These are phyloP conservation scores for Batrachochytrium dendrobatidis DNA, from an alignment of 371 early-diverging fungal species.

Conservation along the genomic window DNA sequence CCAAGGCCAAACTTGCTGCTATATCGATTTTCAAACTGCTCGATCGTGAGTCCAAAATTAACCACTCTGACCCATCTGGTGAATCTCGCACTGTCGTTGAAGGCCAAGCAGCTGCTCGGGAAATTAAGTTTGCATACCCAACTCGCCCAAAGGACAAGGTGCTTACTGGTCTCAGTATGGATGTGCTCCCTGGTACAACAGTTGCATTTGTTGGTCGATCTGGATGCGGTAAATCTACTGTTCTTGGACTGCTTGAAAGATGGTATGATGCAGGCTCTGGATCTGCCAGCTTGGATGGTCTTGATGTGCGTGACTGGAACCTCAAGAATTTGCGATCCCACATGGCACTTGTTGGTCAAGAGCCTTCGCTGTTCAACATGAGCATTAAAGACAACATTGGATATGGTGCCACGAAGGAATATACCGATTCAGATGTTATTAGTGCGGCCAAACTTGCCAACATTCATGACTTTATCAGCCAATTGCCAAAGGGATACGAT, in stretches of 20 bases:
- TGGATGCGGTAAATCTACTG: conserved; percentile 84
- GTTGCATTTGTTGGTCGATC: conserved; percentile 51
- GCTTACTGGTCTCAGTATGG: conserved; percentile 9
- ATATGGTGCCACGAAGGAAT: conserved; percentile 17
- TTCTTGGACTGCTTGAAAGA: conserved; percentile 67
- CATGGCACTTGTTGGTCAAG: conserved; percentile 23
- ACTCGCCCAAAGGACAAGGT: conserved; percentile 44
- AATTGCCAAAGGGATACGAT: conserved; percentile 43
- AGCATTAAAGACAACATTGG: conserved; percentile 39
- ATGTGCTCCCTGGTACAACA: conserved; percentile 37
- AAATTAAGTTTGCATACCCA: conserved; percentile 30
- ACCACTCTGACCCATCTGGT: conserved; percentile 17
- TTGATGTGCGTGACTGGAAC: conserved; percentile 55
- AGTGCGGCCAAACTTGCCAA: conserved; percentile 57
- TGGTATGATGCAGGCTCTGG: conserved; percentile 70
- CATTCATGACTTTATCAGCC: conserved; percentile 49
- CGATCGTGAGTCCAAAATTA: conserved; percentile 63
- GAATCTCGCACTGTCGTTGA: not conserved
- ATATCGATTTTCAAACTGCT: conserved; percentile 66
- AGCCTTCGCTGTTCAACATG: conserved; percentile 40
- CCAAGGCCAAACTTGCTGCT: conserved; percentile 78
- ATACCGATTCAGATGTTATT: conserved; percentile 35
- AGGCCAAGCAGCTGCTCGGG: conserved; percentile 19
- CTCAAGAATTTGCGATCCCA: conserved; percentile 37
- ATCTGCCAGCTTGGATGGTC: conserved; percentile 51